phyloP scores from a whole-genome alignment of 2,329 filamentous ascomycete species.

The Aspergillus unguis region DNA sequence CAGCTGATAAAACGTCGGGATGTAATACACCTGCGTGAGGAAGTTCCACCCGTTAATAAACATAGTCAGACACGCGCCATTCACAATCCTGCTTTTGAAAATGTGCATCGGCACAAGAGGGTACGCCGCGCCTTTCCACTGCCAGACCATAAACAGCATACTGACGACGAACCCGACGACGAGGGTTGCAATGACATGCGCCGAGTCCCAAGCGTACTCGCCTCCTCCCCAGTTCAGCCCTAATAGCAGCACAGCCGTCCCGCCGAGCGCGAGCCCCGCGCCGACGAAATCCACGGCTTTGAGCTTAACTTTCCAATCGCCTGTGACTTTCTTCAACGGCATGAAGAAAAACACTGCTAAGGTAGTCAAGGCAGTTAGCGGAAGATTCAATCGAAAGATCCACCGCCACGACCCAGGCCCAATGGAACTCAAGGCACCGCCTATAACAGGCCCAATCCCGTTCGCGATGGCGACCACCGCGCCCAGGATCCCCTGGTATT shows the following conservation, averaged over 20 bases:
- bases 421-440: conserved; percentile 50
- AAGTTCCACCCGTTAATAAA: conserved; percentile 60
- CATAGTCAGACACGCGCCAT: conserved; percentile 56
- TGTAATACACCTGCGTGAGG: conserved; percentile 59
- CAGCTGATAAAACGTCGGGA: conserved; percentile 61
- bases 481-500: conserved; percentile 56
- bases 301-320: conserved; percentile 52
- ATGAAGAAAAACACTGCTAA: conserved; percentile 53
- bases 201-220: conserved; percentile 55
- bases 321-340: conserved; percentile 54
- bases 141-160: conserved; percentile 30
- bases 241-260: conserved; percentile 47
- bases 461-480: conserved; percentile 54
- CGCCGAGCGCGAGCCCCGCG: conserved; percentile 45
- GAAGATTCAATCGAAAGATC: conserved; percentile 56
- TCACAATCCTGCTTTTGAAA: conserved; percentile 53
- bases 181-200: conserved; percentile 54
- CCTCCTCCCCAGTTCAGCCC: conserved; percentile 60
- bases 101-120: conserved; percentile 46
- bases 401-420: conserved; percentile 50
- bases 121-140: conserved; percentile 31
- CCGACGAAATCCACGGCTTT: conserved; percentile 53
- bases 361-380: conserved; percentile 49
- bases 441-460: conserved; percentile 54
- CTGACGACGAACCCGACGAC: conserved; percentile 45